These are phyloP conservation scores for Fraxinus xanthoxyloides DNA, from an alignment of 305 asterid species.

Conservation along the genomic window DNA sequence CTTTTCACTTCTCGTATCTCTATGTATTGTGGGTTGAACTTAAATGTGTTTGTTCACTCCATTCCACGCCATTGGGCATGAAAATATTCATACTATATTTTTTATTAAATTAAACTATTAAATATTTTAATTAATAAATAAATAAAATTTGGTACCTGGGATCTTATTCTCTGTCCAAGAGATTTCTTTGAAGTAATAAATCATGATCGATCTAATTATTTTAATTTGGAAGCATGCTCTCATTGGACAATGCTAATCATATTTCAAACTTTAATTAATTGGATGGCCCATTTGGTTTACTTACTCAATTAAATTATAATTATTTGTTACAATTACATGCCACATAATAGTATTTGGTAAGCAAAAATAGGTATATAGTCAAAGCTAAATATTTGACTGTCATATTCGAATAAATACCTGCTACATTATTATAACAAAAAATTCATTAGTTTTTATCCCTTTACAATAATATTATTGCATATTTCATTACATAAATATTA, in stretches of 20 bases:
- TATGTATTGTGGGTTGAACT: constrained; percentile 16
- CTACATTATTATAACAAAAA: constrained; percentile 9
- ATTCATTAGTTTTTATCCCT: background rate
- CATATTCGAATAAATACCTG: constrained; percentile 42
- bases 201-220: constrained; percentile 47
- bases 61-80: constrained; percentile 67
- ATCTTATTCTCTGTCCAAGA: constrained; percentile 58
- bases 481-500: background rate
- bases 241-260: constrained; percentile 9
- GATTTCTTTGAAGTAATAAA: constrained; percentile 63
- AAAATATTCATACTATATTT: constrained; percentile 39
- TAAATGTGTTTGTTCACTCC: constrained; percentile 43
- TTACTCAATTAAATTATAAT: constrained; percentile 29
- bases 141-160: constrained; percentile 27
- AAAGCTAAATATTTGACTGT: constrained; percentile 58
- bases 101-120: constrained; percentile 15
- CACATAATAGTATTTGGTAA: constrained; percentile 38
- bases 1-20: constrained; percentile 20
- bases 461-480: no score
- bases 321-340: constrained; percentile 20
- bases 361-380: constrained; percentile 34
- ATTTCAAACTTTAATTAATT: constrained; percentile 40
- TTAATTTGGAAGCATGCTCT: constrained; percentile 31
- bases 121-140: constrained; percentile 2
- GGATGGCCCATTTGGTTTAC: constrained; percentile 52